Evolutionary conservation across 208 protist species (phyloP).

Genomic region (Leishmania tropica): DNA sequence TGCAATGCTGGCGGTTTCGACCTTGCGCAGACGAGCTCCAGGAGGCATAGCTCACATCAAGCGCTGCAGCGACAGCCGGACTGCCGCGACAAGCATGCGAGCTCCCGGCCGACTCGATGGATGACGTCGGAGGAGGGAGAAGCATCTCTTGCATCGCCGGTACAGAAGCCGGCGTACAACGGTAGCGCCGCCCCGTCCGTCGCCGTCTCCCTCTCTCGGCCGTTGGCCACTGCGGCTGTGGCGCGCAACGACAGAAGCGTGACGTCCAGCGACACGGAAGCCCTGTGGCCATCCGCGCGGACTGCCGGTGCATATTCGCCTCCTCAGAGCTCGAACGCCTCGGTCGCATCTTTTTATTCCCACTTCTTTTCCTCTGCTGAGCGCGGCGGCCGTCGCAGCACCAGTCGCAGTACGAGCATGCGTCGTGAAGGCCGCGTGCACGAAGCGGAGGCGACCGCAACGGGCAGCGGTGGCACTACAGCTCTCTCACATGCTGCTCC

Average conservation of each 20-base stretch:
- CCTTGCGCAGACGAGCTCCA: neutral
- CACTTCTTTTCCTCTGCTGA: neutral
- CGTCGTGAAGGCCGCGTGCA: neutral
- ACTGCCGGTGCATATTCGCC: neutral
- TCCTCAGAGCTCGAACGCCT: neutral
- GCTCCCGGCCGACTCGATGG: neutral
- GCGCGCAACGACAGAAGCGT: constrained; percentile 5
- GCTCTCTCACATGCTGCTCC: neutral
- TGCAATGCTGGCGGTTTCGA: neutral
- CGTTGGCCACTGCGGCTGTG: neutral
- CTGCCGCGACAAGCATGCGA: neutral
- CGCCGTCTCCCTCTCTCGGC: constrained; percentile 5
- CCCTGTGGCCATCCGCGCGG: neutral
- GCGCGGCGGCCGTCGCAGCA: neutral
- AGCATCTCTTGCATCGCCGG: neutral
- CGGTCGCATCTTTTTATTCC: neutral
- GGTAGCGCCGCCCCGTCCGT: neutral
- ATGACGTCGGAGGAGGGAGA: neutral
- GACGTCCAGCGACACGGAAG: neutral
- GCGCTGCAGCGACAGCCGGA: neutral
- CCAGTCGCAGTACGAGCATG: neutral
- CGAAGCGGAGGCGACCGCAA: neutral
- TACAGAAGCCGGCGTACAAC: neutral
- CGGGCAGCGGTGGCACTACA: neutral
- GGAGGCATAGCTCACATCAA: neutral